A percentile compares a stretch with the other conserved stretches of the same genome.
These are phyloP conservation scores for Picea sitchensis DNA, from an alignment of 75 land plant species.

Conservation along the genomic window DNA sequence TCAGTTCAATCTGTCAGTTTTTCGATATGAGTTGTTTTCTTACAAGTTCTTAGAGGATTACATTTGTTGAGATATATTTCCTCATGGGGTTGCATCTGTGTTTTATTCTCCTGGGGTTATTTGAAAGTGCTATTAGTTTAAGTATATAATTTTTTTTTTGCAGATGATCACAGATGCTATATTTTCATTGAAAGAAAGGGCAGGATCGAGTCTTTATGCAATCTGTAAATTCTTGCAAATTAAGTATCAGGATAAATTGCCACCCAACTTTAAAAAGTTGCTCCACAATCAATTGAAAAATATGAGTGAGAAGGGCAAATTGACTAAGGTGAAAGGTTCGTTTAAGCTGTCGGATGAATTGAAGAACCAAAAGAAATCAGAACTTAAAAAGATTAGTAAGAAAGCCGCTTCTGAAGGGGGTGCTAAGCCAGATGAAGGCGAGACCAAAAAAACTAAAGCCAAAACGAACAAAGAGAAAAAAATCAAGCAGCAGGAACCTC, in stretches of 20 bases:
- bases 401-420: neutral
- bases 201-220: neutral
- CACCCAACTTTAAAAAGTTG: neutral
- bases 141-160: neutral
- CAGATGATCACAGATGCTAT: constrained; percentile 6
- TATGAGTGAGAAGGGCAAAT: neutral
- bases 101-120: neutral
- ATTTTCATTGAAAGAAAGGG: constrained; percentile 6
- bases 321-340: neutral
- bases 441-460: neutral
- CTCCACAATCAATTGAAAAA: neutral
- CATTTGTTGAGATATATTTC: neutral
- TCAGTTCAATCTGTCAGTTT: neutral
- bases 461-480: neutral
- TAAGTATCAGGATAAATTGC: neutral
- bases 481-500: neutral
- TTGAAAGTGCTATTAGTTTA: neutral
- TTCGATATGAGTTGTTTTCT: neutral
- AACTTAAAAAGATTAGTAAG: neutral
- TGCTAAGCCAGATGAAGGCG: neutral
- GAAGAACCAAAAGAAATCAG: constrained; percentile 1
- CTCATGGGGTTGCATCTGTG: neutral
- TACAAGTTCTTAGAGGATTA: neutral
- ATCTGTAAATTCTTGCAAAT: constrained; percentile 1
- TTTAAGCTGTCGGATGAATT: constrained; percentile 1